Percentiles rank a stretch among this genome's conserved stretches.
These are phyloP conservation scores for Heterobasidion irregulare DNA, from an alignment of 1,284 basidiomycete genomes.

Conservation along the genomic window DNA sequence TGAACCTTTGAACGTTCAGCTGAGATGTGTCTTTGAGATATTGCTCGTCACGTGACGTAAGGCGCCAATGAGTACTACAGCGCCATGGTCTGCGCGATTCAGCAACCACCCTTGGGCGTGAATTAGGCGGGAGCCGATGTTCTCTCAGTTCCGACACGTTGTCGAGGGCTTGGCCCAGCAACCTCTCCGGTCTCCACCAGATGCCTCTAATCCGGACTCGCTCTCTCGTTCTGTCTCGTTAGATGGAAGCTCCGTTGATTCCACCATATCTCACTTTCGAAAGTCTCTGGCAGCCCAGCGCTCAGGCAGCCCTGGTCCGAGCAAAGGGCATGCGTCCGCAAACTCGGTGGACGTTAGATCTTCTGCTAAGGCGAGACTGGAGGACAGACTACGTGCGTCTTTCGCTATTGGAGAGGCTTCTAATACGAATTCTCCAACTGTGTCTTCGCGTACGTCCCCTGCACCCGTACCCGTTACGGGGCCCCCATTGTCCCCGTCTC, in stretches of 20 bases:
- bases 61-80: too few species aligned
- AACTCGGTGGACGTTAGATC: slow-evolving; percentile 10
- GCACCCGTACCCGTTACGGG: slow-evolving; percentile 25
- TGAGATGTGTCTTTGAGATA: too few species aligned
- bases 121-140: slow-evolving; percentile 29
- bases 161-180: slow-evolving; percentile 48
- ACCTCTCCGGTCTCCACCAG: slow-evolving; percentile 24
- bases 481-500: slow-evolving; percentile 26
- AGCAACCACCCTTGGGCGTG: too few species aligned
- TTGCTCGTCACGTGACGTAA: too few species aligned
- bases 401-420: slow-evolving; percentile 50
- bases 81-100: too few species aligned
- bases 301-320: slow-evolving; percentile 27
- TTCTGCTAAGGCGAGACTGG: slow-evolving; percentile 34
- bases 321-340: slow-evolving; percentile 3
- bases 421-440: slow-evolving; percentile 31
- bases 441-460: slow-evolving; percentile 33
- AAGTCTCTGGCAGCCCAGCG: slow-evolving; percentile 54
- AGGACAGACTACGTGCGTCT: slow-evolving; percentile 61
- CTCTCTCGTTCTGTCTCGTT: slow-evolving; percentile 23
- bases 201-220: slow-evolving; percentile 19
- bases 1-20: too few species aligned
- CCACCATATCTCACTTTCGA: slow-evolving; percentile 47
- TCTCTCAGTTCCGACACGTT: slow-evolving; percentile 56
- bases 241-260: slow-evolving; percentile 40